Evolutionary conservation across 2,329 filamentous ascomycete genomes (phyloP).

Genomic region (Aspergillus tamarii): DNA sequence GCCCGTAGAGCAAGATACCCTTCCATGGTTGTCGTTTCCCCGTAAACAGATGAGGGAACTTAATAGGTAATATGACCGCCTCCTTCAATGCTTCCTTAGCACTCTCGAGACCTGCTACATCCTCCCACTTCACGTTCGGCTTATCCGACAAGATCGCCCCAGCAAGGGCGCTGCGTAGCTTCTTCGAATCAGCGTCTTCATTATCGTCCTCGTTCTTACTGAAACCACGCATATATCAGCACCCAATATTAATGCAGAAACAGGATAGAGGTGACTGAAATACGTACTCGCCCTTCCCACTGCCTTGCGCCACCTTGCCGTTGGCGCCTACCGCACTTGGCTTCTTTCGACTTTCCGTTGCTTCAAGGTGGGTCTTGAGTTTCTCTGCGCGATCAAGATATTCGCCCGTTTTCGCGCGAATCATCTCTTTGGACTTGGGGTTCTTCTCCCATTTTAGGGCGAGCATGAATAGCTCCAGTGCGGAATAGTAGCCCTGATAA

Average conservation of each 20-base stretch:
- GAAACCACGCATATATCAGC: slow-evolving; percentile 1
- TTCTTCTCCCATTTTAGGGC: slow-evolving; percentile 99
- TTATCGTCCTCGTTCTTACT: slow-evolving; percentile 65
- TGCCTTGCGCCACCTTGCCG: slow-evolving; percentile 54
- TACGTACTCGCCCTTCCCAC: slow-evolving; percentile 59
- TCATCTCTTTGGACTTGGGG: slow-evolving; percentile 94
- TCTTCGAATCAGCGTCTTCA: slow-evolving; percentile 90
- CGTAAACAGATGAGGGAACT: slow-evolving; percentile 94
- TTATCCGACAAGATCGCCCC: slow-evolving; percentile 94
- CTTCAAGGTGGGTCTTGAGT: slow-evolving; percentile 84
- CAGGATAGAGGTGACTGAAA: slow-evolving; percentile 4
- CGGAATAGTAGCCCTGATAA: slow-evolving; percentile 93
- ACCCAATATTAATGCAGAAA: neutral
- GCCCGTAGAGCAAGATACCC: slow-evolving; percentile 93
- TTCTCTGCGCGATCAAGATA: slow-evolving; percentile 99
- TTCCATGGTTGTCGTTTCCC: slow-evolving; percentile 98
- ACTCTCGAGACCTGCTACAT: slow-evolving; percentile 89
- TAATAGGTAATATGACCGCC: slow-evolving; percentile 95
- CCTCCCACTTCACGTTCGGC: slow-evolving; percentile 96
- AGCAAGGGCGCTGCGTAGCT: slow-evolving; percentile 84
- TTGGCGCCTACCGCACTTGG: slow-evolving; percentile 56
- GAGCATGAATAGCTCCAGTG: slow-evolving; percentile 97
- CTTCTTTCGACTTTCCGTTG: slow-evolving; percentile 58
- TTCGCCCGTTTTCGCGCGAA: slow-evolving; percentile 89
- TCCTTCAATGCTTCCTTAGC: slow-evolving; percentile 98